Evolutionary conservation across 1,284 basidiomycete genomes (phyloP).

Genomic region (Leccinum brunneo-olivaceum): DNA sequence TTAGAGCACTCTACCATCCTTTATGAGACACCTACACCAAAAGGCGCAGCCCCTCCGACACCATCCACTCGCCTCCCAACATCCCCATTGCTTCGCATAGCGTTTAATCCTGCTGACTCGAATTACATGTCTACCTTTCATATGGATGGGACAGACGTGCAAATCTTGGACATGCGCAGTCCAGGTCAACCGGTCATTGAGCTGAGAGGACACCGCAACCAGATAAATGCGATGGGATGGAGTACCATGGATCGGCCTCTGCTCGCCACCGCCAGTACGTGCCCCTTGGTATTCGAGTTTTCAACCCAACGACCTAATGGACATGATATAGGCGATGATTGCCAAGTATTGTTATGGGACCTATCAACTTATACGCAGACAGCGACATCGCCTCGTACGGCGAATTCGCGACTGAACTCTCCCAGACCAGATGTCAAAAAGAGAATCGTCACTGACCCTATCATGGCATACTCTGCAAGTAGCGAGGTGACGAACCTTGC

Average conservation of each 20-base stretch:
- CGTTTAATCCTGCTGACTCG: conserved; percentile 81
- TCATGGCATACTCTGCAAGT: conserved; percentile 77
- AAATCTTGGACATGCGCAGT: conserved; percentile 91
- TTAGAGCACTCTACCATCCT: conserved; percentile 98
- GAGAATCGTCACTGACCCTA: conserved; percentile 62
- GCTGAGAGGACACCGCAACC: conserved; percentile 70
- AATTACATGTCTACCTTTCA: conserved; percentile 94
- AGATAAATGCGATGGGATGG: conserved; percentile 85
- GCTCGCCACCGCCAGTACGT: conserved; percentile 76
- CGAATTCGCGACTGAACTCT: conserved; percentile 64
- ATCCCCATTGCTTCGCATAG: conserved; percentile 76
- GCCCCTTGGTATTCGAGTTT: not conserved
- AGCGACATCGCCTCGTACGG: conserved; percentile 53
- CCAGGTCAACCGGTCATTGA: conserved; percentile 92
- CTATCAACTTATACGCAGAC: conserved; percentile 58
- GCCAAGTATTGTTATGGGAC: conserved; percentile 87
- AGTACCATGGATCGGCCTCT: conserved; percentile 75
- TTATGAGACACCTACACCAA: conserved; percentile 87
- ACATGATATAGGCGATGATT: conserved; percentile 72
- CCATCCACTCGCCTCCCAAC: conserved; percentile 64
- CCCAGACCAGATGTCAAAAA: conserved; percentile 73
- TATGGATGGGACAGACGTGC: conserved; percentile 80
- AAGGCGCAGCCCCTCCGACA: conserved; percentile 55
- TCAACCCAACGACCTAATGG: conserved; percentile 4
- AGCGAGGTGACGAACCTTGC: conserved; percentile 82